phyloP scores from a whole-genome alignment of 78 protist genomes.

The Guillardia theta region DNA sequence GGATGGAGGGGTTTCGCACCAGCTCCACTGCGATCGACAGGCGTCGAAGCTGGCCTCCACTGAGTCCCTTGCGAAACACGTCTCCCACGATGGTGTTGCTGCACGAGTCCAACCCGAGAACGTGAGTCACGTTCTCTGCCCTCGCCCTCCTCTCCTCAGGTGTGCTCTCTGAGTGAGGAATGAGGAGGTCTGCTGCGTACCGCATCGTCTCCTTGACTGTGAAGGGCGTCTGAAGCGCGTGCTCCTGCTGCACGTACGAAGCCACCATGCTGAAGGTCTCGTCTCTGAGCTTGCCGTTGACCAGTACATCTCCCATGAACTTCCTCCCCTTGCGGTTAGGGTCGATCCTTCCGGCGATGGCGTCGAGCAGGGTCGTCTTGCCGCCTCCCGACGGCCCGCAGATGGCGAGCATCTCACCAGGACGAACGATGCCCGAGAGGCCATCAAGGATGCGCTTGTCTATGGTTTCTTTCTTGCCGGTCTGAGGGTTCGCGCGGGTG shows the following conservation, averaged over 20 bases:
- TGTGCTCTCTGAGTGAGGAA: too few relatives aligned
- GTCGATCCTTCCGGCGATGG: not conserved
- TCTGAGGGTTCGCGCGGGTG: too few relatives aligned
- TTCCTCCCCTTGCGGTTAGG: not conserved
- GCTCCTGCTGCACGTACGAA: not conserved
- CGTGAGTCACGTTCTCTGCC: too few relatives aligned
- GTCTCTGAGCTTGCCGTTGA: not conserved
- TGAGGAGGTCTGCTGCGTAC: not conserved
- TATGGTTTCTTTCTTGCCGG: too few relatives aligned
- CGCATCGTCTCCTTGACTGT: not conserved
- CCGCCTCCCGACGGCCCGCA: conserved; percentile 45
- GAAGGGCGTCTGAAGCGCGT: not conserved
- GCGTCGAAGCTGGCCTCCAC: not conserved
- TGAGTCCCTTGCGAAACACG: not conserved
- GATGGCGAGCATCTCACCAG: conserved; percentile 43
- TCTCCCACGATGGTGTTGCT: not conserved
- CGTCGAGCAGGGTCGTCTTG: conserved; percentile 32
- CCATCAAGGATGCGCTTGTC: not conserved
- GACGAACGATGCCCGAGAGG: not conserved
- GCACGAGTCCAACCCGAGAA: not conserved
- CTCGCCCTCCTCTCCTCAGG: too few relatives aligned
- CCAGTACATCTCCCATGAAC: not conserved
- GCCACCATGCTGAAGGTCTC: not conserved
- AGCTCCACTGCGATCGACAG: not conserved
- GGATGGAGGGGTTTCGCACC: not conserved